Evolutionary conservation across 2,329 filamentous ascomycete species (phyloP), one percentile per base, ranked within the genome.

Genomic region (Phaeosphaeriaceae sp.): DNA sequence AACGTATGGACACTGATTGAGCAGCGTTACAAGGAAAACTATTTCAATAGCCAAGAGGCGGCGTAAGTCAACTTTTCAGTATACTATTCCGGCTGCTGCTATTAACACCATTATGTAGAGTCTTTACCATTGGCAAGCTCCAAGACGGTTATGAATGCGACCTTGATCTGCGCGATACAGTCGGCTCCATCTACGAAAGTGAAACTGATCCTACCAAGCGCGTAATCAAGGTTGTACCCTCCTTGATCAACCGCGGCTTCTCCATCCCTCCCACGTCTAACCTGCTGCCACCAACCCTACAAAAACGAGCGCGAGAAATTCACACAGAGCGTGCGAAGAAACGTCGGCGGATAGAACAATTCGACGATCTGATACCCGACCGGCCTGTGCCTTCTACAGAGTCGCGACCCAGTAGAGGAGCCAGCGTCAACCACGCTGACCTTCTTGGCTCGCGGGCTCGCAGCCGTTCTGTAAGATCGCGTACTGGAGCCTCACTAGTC

Each of bases 91-190:
- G 15, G 15, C 4, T 13, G 6, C 26, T 15, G 15, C 15, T 18
- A 48, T 21, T 56, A 21, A 58, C 42, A 11, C 26, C 35, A 20
- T 23, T 32, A 16, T 41, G 71, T 63, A 13, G 47, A 52, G 28
- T 7, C 26, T 74, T 70, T 52, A 60, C 56, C 32, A 70, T 74
- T 61, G 69, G 70, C 49, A 71, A 71, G 48, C 56, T 74, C 7
- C 69, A 71, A 43, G 69, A 72, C 48, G 63, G 54, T 28, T 66
- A 66, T 51, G 68, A 67, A 41, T 71, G 66, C 58, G 72, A 74
- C 43, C 62, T 74, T 16, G 69, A 71, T 52, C 36, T 73, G 23
- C 50, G 60, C 39, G 70, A 74, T 52, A 70, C 67, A 4, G 70
- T 74, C 32, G 52, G 57, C 33, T 58, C 63, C 42, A 69, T 72